Conservation (phyloP, 78 protist species). For the Andalucia godoyi region DNA sequence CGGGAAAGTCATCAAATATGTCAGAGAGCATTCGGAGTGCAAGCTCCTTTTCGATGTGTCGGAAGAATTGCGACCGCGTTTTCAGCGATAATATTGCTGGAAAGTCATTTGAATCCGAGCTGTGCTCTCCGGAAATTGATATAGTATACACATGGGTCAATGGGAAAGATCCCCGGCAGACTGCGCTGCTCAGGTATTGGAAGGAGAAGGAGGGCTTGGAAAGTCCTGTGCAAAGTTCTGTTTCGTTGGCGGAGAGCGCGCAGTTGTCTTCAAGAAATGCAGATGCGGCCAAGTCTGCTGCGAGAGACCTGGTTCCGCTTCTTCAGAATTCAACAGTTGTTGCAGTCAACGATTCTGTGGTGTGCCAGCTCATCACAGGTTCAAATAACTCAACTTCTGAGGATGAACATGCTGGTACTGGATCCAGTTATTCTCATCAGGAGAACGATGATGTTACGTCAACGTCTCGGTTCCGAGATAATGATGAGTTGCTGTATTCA, state of each 20-base stretch:
- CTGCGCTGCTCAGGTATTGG: neutral
- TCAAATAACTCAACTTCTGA: constrained; percentile 1
- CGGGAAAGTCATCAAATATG: too few species aligned
- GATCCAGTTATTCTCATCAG: too few species aligned
- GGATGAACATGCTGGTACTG: neutral
- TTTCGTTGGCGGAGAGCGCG: neutral
- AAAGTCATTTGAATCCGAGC: neutral
- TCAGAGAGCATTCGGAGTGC: too few species aligned
- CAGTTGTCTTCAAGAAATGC: neutral
- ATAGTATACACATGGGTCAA: constrained; percentile 95
- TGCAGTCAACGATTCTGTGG: too few species aligned
- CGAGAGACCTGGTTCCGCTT: neutral
- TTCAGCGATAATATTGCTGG: neutral
- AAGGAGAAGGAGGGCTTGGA: neutral
- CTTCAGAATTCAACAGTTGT: neutral
- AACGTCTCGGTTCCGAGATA: constrained; percentile 54
- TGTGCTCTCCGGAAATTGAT: constrained; percentile 58
- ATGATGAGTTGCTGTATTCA: constrained; percentile 82
- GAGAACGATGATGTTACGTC: too few species aligned
- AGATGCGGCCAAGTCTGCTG: neutral
- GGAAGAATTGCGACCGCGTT: too few species aligned
- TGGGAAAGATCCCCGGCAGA: constrained; percentile 72
- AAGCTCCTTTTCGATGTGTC: too few species aligned
- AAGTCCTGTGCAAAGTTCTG: neutral
- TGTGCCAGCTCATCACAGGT: too few species aligned